Base-by-base conservation (phyloP, 192 early-diverging fungal species). In the Coemansia aciculifera region DNA sequence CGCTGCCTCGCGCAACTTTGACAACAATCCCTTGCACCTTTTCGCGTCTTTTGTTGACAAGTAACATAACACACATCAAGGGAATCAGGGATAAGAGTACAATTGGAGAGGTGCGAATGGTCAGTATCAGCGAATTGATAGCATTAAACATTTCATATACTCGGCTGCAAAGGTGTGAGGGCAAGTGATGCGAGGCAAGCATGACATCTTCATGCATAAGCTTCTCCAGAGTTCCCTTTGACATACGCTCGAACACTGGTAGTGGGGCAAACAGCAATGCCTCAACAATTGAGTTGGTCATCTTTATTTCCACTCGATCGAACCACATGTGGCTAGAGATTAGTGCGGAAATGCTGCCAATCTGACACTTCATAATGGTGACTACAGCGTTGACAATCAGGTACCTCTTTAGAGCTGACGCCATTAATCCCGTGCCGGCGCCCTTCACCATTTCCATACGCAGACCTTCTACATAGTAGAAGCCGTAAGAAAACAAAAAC, bases 241-340 rank as follows among this genome's bases (percentile, higher is more conserved):
- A 46, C 29, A 75, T 37, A 0, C 73, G 67, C 63, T 75, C 73
- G 52, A 63, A 68, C n/a, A 43, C 23, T 15, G 62, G 9, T 15
- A 75, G 52, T 4, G 43, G 67, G 7, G 39, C 49, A 24, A 37
- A 52, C 2, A 75, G 13, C 27, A 68, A n/a, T 6, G 59, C 43
- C 8, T 29, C 19, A 1, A 69, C 11, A 0, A 75, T 63, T 8
- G 10, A 8, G 4, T 49, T 36, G 5, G 44, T 63, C 67, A 69
- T 74, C 27, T 60, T 59, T 7, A 1, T 24, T 1, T 12, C 7
- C 15, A 56, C 39, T 12, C 34, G 5, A 3, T 13, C n/a, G 15
- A n/a, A 36, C 73, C 73, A 74, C 37, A 74, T 17, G 12, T 10
- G 27, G 12, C 17, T 27, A 4, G 24, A n/a, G 10, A 74, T 34